Conservation (phyloP, 1,139 yeast species). For the Candida sanyaensis region DNA sequence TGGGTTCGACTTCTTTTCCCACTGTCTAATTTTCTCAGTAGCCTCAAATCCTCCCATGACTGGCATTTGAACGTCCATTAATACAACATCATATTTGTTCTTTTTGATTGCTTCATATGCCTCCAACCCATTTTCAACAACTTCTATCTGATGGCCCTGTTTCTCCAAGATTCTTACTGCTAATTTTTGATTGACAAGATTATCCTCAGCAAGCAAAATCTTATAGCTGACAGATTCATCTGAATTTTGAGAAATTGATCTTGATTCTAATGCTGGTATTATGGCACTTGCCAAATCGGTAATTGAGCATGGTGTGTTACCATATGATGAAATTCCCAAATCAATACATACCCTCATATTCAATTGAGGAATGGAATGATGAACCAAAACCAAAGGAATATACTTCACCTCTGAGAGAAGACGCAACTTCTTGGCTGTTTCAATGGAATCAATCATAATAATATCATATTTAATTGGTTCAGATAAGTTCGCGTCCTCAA, state of each 20-base stretch:
- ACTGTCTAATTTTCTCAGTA: constrained; percentile 78
- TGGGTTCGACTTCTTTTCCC: constrained; percentile 83
- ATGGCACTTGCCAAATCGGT: constrained; percentile 81
- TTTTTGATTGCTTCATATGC: constrained; percentile 78
- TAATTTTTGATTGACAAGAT: constrained; percentile 80
- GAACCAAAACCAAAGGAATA: constrained; percentile 75
- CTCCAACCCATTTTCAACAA: constrained; percentile 82
- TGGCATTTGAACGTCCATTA: constrained; percentile 96
- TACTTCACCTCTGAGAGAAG: constrained; percentile 73
- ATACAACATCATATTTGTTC: constrained; percentile 71
- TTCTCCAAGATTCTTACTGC: constrained; percentile 83
- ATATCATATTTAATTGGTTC: constrained; percentile 72
- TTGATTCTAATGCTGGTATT: constrained; percentile 80
- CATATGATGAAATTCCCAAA: constrained; percentile 83
- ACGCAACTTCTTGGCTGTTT: constrained; percentile 70
- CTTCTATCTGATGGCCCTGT: constrained; percentile 79
- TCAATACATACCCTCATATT: constrained; percentile 82
- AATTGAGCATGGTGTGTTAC: constrained; percentile 83
- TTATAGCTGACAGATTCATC: constrained; percentile 78
- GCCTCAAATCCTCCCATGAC: constrained; percentile 95
- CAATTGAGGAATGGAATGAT: constrained; percentile 75
- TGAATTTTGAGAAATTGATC: constrained; percentile 77
- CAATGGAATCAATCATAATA: constrained; percentile 78
- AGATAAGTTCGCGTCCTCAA: constrained; percentile 49
- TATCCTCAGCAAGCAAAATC: constrained; percentile 82